Evolutionary conservation across 495 filamentous ascomycete species (phyloP).

Genomic region (Lasiosphaeris hirsuta): DNA sequence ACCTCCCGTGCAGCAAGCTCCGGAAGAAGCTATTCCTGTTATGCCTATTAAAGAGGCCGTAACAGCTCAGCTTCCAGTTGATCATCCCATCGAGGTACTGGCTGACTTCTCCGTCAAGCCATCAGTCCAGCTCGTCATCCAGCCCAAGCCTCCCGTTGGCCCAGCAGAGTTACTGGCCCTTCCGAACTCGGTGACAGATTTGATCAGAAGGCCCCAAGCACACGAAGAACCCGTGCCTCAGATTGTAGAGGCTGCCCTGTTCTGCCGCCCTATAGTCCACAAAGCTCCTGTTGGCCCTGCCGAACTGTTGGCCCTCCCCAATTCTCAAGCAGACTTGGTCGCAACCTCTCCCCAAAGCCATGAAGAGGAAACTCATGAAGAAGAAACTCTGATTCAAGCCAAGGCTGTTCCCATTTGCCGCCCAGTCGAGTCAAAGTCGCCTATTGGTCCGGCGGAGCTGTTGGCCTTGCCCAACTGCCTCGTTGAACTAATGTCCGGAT

Average conservation of each 20-base stretch:
- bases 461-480: constrained; percentile 30
- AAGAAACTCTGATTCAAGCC: neutral
- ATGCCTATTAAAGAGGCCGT: too few relatives aligned
- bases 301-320: constrained; percentile 30
- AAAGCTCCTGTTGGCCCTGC: constrained; percentile 28
- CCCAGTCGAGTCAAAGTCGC: constrained; percentile 10
- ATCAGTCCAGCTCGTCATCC: neutral
- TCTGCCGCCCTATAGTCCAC: neutral
- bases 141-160: constrained; percentile 21
- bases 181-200: constrained; percentile 20
- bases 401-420: neutral
- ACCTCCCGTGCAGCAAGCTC: too few relatives aligned
- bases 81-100: too few relatives aligned
- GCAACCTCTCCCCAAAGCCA: too few relatives aligned
- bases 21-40: too few relatives aligned
- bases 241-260: neutral
- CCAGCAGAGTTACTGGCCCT: constrained; percentile 28
- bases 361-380: neutral
- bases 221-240: too few relatives aligned
- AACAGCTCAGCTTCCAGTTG: too few relatives aligned
- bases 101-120: neutral
- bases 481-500: constrained; percentile 7
- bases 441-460: constrained; percentile 30
- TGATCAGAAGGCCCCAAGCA: neutral
- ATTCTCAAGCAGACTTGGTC: constrained; percentile 23